phyloP scores from a whole-genome alignment of 371 early-diverging fungal genomes.

The Circinella minor region DNA sequence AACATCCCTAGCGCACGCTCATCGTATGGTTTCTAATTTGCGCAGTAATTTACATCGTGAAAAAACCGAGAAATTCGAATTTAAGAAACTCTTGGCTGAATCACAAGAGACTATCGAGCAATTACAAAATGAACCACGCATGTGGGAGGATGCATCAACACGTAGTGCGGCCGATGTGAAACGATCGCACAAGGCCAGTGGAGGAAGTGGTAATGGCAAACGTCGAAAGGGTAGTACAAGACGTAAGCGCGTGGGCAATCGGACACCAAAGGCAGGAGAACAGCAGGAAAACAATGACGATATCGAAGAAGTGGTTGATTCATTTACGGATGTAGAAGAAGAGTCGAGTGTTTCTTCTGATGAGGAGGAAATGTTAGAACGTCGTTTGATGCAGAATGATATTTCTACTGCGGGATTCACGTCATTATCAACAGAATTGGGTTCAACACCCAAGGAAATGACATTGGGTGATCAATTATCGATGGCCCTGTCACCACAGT shows the following conservation, averaged over 20 bases:
- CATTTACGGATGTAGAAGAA: not conserved
- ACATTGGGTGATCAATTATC: conserved; percentile 1
- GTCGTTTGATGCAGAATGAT: not conserved
- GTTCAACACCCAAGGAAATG: not conserved
- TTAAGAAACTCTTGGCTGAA: conserved; percentile 65
- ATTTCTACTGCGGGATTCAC: conserved; percentile 14
- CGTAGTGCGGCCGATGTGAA: not conserved
- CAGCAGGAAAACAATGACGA: conserved; percentile 8
- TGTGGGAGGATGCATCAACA: conserved; percentile 23
- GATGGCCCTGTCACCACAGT: conserved; percentile 3
- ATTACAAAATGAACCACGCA: conserved; percentile 50
- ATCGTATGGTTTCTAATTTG: conserved; percentile 55
- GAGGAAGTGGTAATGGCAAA: not conserved
- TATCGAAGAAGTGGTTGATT: conserved; percentile 5
- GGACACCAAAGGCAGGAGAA: conserved; percentile 4
- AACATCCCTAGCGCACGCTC: conserved; percentile 52
- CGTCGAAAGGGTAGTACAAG: conserved; percentile 11
- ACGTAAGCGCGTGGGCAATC: conserved; percentile 8
- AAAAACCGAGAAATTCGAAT: conserved; percentile 62
- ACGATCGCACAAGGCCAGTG: conserved; percentile 1
- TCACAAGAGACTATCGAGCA: conserved; percentile 68
- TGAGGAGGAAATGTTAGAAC: conserved; percentile 2
- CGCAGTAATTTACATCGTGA: conserved; percentile 52
- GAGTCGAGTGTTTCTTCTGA: not conserved
- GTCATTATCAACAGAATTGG: conserved; percentile 22